Base-by-base conservation (phyloP, 768 basidiomycete species). In the Suillus sp. region DNA sequence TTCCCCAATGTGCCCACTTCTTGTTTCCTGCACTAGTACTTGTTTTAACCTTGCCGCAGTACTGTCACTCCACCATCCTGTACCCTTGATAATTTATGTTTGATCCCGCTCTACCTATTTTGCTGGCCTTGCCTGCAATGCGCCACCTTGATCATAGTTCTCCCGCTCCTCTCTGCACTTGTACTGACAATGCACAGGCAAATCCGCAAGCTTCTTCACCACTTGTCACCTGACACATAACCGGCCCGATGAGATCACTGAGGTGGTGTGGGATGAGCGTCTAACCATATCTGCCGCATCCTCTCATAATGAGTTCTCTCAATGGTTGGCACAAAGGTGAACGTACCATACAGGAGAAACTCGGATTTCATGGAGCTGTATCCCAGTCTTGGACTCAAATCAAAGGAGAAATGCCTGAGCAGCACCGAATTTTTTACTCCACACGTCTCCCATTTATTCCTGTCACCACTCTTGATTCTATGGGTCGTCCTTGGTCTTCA, bases 401-500 rank as follows among this genome's bases (percentile, higher is more conserved):
- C 60, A 67, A 70, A 7, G 78, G 77, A 27, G 83, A 84, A 56
- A 75, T 88, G 65, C 78, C 82, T 6, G 78, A 78, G 34, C 71
- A 87, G 25, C 84, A 87, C 64, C 78, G 78, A 4, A 67, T 67
- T 4, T 86, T 88, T 65, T 79, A 87, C 66, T 75, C 80, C 2
- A 80, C 78, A 1, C 69, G 77, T 16, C 72, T 87, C 7, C 81
- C 80, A 1, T 88, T 88, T 66, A 74, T 89, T 20, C 86, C 86
- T 5, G 69, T 87, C 11, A 80, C 83, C n/a, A 83, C 82, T 2
- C 71, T 88, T 25, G 87, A 88, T 66, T 72, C 70, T 3, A 63
- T 66, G 4, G 79, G 78, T 1, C 76, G 86, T 4, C 88, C 88
- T 2, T 89, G 88, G 88, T 77, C 81, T 3, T 86, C 84, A 2